A percentile compares a stretch with the other conserved stretches of the same genome.
These are phyloP conservation scores for Cyclaneusma minus DNA, from an alignment of 2,329 filamentous ascomycete species.

Conservation along the genomic window DNA sequence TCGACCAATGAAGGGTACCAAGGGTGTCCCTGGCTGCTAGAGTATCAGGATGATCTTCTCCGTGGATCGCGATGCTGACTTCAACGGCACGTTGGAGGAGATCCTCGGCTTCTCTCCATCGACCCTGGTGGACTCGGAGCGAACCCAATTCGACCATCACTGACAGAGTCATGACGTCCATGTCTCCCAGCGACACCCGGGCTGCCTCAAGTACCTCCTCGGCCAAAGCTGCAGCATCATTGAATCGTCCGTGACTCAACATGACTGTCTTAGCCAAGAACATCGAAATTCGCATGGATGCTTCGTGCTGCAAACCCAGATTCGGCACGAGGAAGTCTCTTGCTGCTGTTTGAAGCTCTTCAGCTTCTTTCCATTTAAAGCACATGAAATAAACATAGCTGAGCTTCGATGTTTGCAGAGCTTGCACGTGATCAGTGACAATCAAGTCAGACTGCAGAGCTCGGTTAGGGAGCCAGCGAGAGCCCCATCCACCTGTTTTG, in stretches of 20 bases:
- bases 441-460: too few species aligned
- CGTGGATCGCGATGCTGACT: slow-evolving; percentile 6
- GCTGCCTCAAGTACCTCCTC: slow-evolving; percentile 11
- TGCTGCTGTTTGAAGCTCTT: slow-evolving; percentile 13
- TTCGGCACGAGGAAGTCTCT: slow-evolving; percentile 9
- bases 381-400: slow-evolving; percentile 14
- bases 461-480: slow-evolving; percentile 4
- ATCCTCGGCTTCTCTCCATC: slow-evolving; percentile 10
- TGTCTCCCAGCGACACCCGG: slow-evolving; percentile 8
- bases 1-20: slow-evolving; percentile 3
- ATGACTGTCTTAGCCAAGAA: slow-evolving; percentile 11
- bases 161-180: slow-evolving; percentile 14
- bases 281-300: slow-evolving; percentile 10
- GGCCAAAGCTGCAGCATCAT: slow-evolving; percentile 14
- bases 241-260: slow-evolving; percentile 7
- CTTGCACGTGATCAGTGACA: too few species aligned
- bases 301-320: slow-evolving; percentile 12
- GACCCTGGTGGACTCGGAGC: slow-evolving; percentile 10
- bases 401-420: slow-evolving; percentile 13
- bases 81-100: slow-evolving; percentile 10
- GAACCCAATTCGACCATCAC: slow-evolving; percentile 13
- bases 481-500: slow-evolving; percentile 3
- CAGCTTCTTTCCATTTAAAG: slow-evolving; percentile 14
- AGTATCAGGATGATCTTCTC: slow-evolving; percentile 5
- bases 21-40: slow-evolving; percentile 5